These are phyloP conservation scores for Penicillium palitans DNA, from an alignment of 2,329 filamentous ascomycete species.

Conservation along the genomic window DNA sequence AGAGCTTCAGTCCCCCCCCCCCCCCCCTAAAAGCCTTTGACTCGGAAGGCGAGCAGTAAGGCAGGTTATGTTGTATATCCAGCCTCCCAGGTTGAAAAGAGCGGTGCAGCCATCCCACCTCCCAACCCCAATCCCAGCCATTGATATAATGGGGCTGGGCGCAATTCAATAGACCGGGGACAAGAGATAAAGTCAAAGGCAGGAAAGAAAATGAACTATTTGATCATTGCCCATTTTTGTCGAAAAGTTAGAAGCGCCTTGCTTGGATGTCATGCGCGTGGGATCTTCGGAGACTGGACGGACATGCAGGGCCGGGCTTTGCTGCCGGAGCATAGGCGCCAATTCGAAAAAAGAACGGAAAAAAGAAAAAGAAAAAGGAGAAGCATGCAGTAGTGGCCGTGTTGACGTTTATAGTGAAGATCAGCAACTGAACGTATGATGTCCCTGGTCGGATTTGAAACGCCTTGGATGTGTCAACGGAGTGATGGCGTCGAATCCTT, in stretches of 20 bases:
- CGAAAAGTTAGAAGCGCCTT: not conserved
- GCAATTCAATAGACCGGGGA: not conserved
- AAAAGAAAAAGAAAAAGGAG: not conserved
- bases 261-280: conserved; percentile 9
- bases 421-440: not conserved
- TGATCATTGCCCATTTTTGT: not conserved
- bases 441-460: not conserved
- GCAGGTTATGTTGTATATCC: not conserved
- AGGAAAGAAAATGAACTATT: not conserved
- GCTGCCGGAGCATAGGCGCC: not conserved
- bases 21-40: not conserved
- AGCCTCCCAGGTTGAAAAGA: not conserved
- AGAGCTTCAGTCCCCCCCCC: not conserved
- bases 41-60: not conserved
- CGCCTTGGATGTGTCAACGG: not conserved
- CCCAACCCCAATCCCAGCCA: not conserved
- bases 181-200: not conserved
- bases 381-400: not conserved
- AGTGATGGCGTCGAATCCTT: not conserved
- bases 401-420: conserved; percentile 2
- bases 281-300: conserved; percentile 1
- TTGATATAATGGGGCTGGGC: not conserved
- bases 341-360: not conserved
- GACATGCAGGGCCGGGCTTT: not conserved
- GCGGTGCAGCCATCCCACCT: not conserved